Percentiles rank a stretch among this genome's conserved stretches.
Conservation (phyloP, 768 basidiomycete species). For the Hirschioporus abietinus region DNA sequence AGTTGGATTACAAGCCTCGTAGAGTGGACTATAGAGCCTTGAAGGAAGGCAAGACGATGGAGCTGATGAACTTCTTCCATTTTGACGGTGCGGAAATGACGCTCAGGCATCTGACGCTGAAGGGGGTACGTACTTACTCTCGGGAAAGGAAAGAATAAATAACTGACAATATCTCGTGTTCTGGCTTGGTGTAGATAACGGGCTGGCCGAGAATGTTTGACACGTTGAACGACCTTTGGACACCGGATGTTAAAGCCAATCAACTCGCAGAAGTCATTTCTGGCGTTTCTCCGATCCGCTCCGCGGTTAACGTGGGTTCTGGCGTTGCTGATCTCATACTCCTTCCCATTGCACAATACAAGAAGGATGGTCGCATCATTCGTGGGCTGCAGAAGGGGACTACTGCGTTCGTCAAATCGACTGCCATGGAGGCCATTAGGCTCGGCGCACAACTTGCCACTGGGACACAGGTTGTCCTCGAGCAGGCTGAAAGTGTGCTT, state of each 20-base stretch:
- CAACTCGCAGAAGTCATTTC: slow-evolving; percentile 96
- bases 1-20: slow-evolving; percentile 97
- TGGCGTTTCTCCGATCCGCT: slow-evolving; percentile 93
- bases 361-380: slow-evolving; percentile 90
- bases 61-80: slow-evolving; percentile 99
- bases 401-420: slow-evolving; percentile 87
- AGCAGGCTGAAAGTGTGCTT: slow-evolving; percentile 88
- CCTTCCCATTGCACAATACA: slow-evolving; percentile 95
- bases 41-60: slow-evolving; percentile 86
- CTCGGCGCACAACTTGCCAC: slow-evolving; percentile 92
- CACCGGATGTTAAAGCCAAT: slow-evolving; percentile 97
- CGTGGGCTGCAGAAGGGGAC: slow-evolving; percentile 94
- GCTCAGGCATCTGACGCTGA: slow-evolving; percentile 83
- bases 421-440: slow-evolving; percentile 93
- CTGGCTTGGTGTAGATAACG: slow-evolving; percentile 53
- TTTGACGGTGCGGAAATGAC: slow-evolving; percentile 99
- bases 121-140: slow-evolving; percentile 60
- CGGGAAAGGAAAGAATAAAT: background rate
- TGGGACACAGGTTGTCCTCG: slow-evolving; percentile 95
- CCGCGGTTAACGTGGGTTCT: slow-evolving; percentile 94
- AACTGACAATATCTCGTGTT: background rate
- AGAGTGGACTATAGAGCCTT: slow-evolving; percentile 92
- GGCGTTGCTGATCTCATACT: slow-evolving; percentile 95
- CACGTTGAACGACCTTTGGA: slow-evolving; percentile 96
- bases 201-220: slow-evolving; percentile 91